Evolutionary conservation across 352 stramenopile genomes (phyloP).

Genomic region (Pythium grandisporangium): DNA sequence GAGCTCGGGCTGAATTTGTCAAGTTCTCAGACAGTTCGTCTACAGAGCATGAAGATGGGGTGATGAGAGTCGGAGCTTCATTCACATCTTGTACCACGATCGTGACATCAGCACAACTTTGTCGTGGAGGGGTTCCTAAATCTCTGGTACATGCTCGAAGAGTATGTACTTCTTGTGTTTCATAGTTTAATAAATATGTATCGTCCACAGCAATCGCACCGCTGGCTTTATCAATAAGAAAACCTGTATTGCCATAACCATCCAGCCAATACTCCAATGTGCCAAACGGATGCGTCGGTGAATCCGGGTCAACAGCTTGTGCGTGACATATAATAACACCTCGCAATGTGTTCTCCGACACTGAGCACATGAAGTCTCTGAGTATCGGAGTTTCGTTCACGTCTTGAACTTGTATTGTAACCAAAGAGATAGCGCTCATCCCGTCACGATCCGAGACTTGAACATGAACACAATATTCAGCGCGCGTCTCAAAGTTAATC

Average conservation of each 20-base stretch:
- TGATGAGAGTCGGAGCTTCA: constrained; percentile 12
- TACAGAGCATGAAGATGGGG: constrained; percentile 4
- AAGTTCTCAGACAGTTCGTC: constrained; percentile 15
- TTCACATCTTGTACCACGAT: constrained; percentile 16
- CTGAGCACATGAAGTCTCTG: constrained; percentile 8
- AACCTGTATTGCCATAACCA: neutral
- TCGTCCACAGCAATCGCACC: constrained; percentile 3
- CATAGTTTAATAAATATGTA: constrained; percentile 8
- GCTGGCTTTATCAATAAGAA: constrained; percentile 10
- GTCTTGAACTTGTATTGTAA: constrained; percentile 9
- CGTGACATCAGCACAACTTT: constrained; percentile 6
- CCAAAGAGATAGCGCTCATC: neutral
- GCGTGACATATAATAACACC: constrained; percentile 7
- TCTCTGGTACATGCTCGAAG: constrained; percentile 8
- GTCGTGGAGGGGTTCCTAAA: constrained; percentile 6
- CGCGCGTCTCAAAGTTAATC: constrained; percentile 13
- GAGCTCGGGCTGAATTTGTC: neutral
- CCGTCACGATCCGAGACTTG: constrained; percentile 6
- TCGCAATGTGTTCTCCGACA: constrained; percentile 1
- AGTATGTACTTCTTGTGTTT: neutral
- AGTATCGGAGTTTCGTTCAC: constrained; percentile 12
- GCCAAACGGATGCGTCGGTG: constrained; percentile 1
- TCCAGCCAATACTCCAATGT: constrained; percentile 2
- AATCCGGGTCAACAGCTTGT: constrained; percentile 10
- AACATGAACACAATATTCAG: constrained; percentile 6